Base-by-base conservation (phyloP, 2,329 filamentous ascomycete genomes). In the Neocatenulostroma microsporum region DNA sequence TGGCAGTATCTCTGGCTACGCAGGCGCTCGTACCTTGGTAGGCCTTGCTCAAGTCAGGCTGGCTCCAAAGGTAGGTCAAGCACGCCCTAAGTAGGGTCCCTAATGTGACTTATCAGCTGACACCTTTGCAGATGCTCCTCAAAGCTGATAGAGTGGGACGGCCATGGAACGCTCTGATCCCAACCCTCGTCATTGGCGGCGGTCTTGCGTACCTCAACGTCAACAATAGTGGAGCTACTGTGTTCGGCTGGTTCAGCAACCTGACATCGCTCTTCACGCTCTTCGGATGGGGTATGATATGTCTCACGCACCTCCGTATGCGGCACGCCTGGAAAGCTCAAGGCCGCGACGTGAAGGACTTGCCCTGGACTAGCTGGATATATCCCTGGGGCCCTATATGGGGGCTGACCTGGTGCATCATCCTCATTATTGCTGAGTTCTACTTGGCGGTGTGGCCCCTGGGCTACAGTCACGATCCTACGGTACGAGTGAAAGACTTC, bases 241-340 rank as follows among this genome's bases (percentile, higher is more conserved):
- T n/a, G n/a, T n/a, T n/a, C n/a, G n/a, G n/a, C n/a, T n/a, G n/a
- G n/a, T n/a, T n/a, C n/a, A n/a, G n/a, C n/a, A n/a, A n/a, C n/a
- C n/a, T n/a, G n/a, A n/a, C n/a, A n/a, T n/a, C n/a, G n/a, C n/a
- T n/a, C n/a, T n/a, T n/a, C n/a, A n/a, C n/a, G n/a, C n/a, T n/a
- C n/a, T n/a, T n/a, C n/a, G n/a, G n/a, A n/a, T n/a, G n/a, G n/a
- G n/a, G n/a, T n/a, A n/a, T n/a, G n/a, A n/a, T n/a, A n/a, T n/a
- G 11, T 27, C 72, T 82, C 44, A 80, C 74, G 2, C 80, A 84
- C 50, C 77, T 84, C 40, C 76, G 79, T 17, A 83, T 84, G 57
- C 76, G 80, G 25, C 60, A 69, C 5, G 79, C 76, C 1, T 79
- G 75, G 76, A 51, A 57, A 13, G 60, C 57, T 0, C 77, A 81